These are phyloP conservation scores for Euphorbia tirucalli DNA, from an alignment of 345 rosid genomes.

Conservation along the genomic window DNA sequence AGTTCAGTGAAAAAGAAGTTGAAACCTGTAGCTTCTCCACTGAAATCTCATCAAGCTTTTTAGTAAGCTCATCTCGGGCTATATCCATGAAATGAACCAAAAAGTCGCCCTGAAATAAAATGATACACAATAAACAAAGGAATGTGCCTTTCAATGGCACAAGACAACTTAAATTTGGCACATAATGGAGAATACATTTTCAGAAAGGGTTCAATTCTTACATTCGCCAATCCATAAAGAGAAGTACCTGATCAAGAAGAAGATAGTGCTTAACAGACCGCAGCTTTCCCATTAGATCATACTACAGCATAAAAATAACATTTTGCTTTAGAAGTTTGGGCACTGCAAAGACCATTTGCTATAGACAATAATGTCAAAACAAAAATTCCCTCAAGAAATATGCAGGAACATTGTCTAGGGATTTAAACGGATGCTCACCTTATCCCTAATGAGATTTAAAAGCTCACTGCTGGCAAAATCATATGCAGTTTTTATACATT, in stretches of 20 bases:
- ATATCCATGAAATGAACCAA: slow-evolving; percentile 98
- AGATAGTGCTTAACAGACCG: slow-evolving; percentile 93
- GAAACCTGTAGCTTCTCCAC: slow-evolving; percentile 91
- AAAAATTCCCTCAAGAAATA: neutral
- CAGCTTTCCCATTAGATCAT: slow-evolving; percentile 86
- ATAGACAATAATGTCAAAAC: neutral
- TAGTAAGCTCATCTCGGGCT: slow-evolving; percentile 84
- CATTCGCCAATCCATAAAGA: neutral
- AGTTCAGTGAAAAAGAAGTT: slow-evolving; percentile 9
- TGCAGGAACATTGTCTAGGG: neutral
- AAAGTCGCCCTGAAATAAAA: slow-evolving; percentile 75
- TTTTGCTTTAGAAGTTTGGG: slow-evolving; percentile 16
- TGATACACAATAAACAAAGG: neutral
- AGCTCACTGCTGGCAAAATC: slow-evolving; percentile 90
- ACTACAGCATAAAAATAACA: slow-evolving; percentile 41
- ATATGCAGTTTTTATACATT: slow-evolving; percentile 86
- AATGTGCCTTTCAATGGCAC: neutral
- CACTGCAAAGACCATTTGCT: slow-evolving; percentile 9
- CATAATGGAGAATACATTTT: neutral
- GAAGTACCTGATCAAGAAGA: slow-evolving; percentile 92
- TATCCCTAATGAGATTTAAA: slow-evolving; percentile 74
- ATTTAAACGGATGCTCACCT: slow-evolving; percentile 41
- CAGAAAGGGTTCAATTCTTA: neutral
- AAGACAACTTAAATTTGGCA: neutral
- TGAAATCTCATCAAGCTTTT: slow-evolving; percentile 74